phyloP scores from a whole-genome alignment of 2,329 filamentous ascomycete genomes.

The Neofusicoccum cordaticola region DNA sequence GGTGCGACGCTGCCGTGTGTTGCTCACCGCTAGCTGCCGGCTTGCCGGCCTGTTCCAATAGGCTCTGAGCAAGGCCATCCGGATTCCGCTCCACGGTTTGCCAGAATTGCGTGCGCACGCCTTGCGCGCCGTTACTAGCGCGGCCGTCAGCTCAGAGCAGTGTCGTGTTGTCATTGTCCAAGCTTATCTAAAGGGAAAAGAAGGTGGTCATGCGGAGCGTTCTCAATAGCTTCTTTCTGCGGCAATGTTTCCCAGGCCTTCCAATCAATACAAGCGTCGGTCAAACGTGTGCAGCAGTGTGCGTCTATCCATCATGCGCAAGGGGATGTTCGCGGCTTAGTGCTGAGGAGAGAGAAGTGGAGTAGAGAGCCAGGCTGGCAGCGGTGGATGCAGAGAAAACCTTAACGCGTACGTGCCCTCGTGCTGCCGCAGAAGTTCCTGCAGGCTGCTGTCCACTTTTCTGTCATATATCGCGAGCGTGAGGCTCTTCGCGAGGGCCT shows the following conservation, averaged over 20 bases:
- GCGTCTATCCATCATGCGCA: conserved; percentile 10
- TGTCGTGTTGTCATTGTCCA: conserved; percentile 12
- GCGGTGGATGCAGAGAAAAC: not conserved
- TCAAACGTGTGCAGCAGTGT: conserved; percentile 8
- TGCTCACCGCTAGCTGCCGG: conserved; percentile 11
- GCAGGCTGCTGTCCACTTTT: conserved; percentile 9
- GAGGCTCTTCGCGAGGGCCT: conserved; percentile 7
- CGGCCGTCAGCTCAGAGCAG: conserved; percentile 1
- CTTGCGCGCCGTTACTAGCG: conserved; percentile 13
- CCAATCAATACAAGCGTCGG: conserved; percentile 4
- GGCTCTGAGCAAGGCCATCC: conserved; percentile 3
- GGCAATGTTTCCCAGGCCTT: not conserved
- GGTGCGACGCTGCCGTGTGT: conserved; percentile 1
- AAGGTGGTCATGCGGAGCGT: conserved; percentile 11
- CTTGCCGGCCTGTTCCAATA: conserved; percentile 11
- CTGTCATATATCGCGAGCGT: conserved; percentile 8
- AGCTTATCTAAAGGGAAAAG: not conserved
- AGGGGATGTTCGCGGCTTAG: conserved; percentile 5
- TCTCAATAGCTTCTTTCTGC: conserved; percentile 1
- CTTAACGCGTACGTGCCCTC: not conserved
- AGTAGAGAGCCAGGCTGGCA: not conserved
- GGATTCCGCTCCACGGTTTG: not conserved
- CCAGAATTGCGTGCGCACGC: not conserved
- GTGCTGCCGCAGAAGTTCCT: conserved; percentile 1
- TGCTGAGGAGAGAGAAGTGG: conserved; percentile 14